Evolutionary conservation across 2,329 filamentous ascomycete species (phyloP).

Genomic region (Trichoderma asperellum): DNA sequence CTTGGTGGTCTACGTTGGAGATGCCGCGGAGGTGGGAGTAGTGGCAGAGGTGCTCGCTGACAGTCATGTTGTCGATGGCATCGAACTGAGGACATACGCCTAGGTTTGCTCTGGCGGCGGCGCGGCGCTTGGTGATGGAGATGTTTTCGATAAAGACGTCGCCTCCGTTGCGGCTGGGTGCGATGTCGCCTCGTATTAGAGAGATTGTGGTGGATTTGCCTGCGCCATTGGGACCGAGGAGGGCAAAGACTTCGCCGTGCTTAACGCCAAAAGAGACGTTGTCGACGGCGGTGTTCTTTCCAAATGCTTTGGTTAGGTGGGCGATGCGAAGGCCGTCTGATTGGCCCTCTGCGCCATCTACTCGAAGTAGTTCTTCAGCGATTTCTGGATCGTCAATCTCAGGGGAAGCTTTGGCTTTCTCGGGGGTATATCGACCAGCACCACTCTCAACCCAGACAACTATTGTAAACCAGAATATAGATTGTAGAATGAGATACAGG

Average conservation of each 20-base stretch:
- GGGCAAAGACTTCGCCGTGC: slow-evolving; percentile 70
- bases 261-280: slow-evolving; percentile 72
- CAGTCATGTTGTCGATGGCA: slow-evolving; percentile 76
- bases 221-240: slow-evolving; percentile 77
- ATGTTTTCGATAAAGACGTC: slow-evolving; percentile 71
- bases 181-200: slow-evolving; percentile 73
- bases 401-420: slow-evolving; percentile 30
- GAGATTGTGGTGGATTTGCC: slow-evolving; percentile 76
- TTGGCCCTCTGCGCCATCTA: slow-evolving; percentile 37
- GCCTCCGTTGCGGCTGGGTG: slow-evolving; percentile 57
- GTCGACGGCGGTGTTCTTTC: slow-evolving; percentile 66
- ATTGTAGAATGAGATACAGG: slow-evolving; percentile 74
- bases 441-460: slow-evolving; percentile 80
- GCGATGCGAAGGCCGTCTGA: slow-evolving; percentile 62
- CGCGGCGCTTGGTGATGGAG: slow-evolving; percentile 66
- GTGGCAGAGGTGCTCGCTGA: slow-evolving; percentile 71
- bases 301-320: slow-evolving; percentile 71
- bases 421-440: slow-evolving; percentile 29
- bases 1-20: slow-evolving; percentile 61
- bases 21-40: slow-evolving; percentile 75
- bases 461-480: slow-evolving; percentile 66
- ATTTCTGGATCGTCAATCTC: slow-evolving; percentile 37
- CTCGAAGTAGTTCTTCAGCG: slow-evolving; percentile 35
- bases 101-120: slow-evolving; percentile 64
- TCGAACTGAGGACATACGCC: slow-evolving; percentile 75